Evolutionary conservation across 2,329 filamentous ascomycete genomes (phyloP).

Genomic region (Penicillium griseofulvum): DNA sequence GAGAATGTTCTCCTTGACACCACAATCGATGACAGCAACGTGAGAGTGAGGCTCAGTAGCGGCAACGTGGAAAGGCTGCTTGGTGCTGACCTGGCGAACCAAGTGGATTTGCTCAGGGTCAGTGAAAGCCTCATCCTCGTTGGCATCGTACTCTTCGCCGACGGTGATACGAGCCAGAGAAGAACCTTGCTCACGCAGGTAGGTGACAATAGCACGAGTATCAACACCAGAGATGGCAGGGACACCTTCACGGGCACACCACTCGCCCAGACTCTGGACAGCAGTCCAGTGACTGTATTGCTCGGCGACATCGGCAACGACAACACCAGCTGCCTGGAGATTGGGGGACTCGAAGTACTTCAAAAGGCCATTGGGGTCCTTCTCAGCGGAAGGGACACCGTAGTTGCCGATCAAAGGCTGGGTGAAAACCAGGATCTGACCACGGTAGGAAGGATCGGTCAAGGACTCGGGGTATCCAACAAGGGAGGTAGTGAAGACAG

Average conservation of each 20-base stretch:
- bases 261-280: slow-evolving; percentile 86
- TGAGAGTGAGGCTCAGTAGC: slow-evolving; percentile 80
- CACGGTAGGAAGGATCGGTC: slow-evolving; percentile 67
- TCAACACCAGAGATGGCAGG: slow-evolving; percentile 96
- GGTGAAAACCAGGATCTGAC: slow-evolving; percentile 95
- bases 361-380: slow-evolving; percentile 84
- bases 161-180: slow-evolving; percentile 92
- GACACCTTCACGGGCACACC: slow-evolving; percentile 95
- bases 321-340: slow-evolving; percentile 92
- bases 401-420: slow-evolving; percentile 98
- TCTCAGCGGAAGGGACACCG: slow-evolving; percentile 81
- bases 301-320: slow-evolving; percentile 89
- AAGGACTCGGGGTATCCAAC: slow-evolving; percentile 94
- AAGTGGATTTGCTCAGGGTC: slow-evolving; percentile 97
- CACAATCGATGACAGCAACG: slow-evolving; percentile 93
- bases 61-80: slow-evolving; percentile 93
- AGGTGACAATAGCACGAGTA: slow-evolving; percentile 93
- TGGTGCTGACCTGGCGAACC: slow-evolving; percentile 94
- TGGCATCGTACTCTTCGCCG: slow-evolving; percentile 96
- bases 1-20: slow-evolving; percentile 99
- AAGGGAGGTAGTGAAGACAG: slow-evolving; percentile 96
- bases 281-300: slow-evolving; percentile 99
- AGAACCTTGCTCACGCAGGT: slow-evolving; percentile 92
- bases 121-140: slow-evolving; percentile 93
- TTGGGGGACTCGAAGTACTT: slow-evolving; percentile 99